These are phyloP conservation scores for Lentinus tigrinus DNA, from an alignment of 768 basidiomycete genomes.

Conservation along the genomic window DNA sequence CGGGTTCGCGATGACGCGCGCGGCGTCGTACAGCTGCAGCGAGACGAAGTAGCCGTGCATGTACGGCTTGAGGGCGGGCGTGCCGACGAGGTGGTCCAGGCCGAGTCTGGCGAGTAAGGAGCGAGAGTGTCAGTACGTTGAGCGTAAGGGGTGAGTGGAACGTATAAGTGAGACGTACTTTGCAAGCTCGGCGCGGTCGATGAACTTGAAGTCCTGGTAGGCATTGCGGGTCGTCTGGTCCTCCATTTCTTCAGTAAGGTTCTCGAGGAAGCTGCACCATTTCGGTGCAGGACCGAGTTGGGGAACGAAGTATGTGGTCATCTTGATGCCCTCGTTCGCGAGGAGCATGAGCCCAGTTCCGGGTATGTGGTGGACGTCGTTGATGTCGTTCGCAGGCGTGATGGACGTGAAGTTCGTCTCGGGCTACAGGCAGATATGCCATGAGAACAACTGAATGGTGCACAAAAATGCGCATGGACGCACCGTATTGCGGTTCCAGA, in stretches of 20 bases:
- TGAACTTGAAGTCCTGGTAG: slow-evolving; percentile 98
- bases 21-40: slow-evolving; percentile 93
- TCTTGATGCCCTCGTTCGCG: slow-evolving; percentile 95
- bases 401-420: slow-evolving; percentile 87
- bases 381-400: slow-evolving; percentile 86
- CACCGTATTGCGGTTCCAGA: slow-evolving; percentile 89
- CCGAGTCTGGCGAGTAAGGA: slow-evolving; percentile 60
- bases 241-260: slow-evolving; percentile 98
- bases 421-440: slow-evolving; percentile 46
- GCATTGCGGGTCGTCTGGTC: slow-evolving; percentile 74
- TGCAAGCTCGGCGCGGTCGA: slow-evolving; percentile 82
- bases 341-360: slow-evolving; percentile 87
- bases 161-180: slow-evolving; percentile 50
- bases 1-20: slow-evolving; percentile 93
- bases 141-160: not conserved
- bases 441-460: not conserved
- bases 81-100: slow-evolving; percentile 93
- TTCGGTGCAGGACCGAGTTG: slow-evolving; percentile 94
- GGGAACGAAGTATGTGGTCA: slow-evolving; percentile 93
- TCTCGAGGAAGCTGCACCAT: slow-evolving; percentile 98
- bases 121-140: not conserved
- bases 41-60: slow-evolving; percentile 99
- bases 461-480: slow-evolving; percentile 26
- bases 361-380: slow-evolving; percentile 88
- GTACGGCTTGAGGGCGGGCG: slow-evolving; percentile 94